Evolutionary conservation across 164 flowering plant species (phyloP).

Genomic region (Platanus orientalis): DNA sequence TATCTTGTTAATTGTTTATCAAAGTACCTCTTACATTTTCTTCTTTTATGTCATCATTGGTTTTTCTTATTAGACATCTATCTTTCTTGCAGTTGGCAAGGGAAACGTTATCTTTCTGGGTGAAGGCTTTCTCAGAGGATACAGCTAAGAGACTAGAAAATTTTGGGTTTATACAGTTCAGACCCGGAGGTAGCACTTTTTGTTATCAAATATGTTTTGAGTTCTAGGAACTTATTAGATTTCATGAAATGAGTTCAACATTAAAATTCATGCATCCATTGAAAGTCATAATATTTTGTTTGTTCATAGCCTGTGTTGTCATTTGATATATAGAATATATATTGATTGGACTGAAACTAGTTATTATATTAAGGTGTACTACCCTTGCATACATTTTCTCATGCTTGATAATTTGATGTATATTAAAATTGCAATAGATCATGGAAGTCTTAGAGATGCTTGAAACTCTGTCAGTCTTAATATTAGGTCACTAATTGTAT

Average conservation of each 20-base stretch:
- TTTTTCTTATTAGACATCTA: conserved; percentile 2
- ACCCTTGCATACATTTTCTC: too few species aligned
- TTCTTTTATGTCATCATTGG: neutral
- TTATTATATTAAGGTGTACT: too few species aligned
- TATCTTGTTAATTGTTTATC: neutral
- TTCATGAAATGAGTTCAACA: neutral
- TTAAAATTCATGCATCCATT: neutral
- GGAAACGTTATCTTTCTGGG: conserved; percentile 95
- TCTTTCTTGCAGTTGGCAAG: conserved; percentile 71
- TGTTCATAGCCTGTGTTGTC: neutral
- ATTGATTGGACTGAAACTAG: too few species aligned
- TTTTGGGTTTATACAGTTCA: conserved; percentile 92
- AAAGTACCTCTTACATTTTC: neutral
- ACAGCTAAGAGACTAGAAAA: conserved; percentile 97
- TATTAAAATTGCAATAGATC: too few species aligned
- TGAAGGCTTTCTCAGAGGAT: conserved; percentile 98
- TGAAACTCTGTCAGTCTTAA: too few species aligned
- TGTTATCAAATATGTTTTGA: neutral
- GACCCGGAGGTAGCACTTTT: conserved; percentile 81
- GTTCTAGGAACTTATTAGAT: neutral
- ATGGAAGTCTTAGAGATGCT: too few species aligned
- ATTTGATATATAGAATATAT: neutral
- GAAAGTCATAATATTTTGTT: neutral
- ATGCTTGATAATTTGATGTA: too few species aligned
- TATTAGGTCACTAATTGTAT: too few species aligned